phyloP scores from a whole-genome alignment of 345 rosid species.

The Tarenaya hassleriana region DNA sequence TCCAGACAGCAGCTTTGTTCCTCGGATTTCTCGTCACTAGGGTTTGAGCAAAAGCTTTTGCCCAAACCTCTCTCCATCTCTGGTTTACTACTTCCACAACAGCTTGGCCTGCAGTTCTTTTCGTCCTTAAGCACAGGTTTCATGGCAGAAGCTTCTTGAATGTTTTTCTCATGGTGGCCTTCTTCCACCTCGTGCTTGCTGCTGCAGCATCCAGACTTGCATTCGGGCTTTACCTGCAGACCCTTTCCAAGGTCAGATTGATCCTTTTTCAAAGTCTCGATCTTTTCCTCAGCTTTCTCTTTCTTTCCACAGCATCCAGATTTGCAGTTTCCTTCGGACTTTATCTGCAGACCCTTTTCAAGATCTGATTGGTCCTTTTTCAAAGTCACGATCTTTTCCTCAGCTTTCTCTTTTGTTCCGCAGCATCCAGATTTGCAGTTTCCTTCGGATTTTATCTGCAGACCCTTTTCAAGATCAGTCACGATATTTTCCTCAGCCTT shows the following conservation, averaged over 20 bases:
- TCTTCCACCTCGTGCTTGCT: slow-evolving; percentile 12
- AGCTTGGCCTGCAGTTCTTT: slow-evolving; percentile 5
- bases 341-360: slow-evolving; percentile 8
- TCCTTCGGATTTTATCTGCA: slow-evolving; percentile 20
- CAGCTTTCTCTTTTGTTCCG: slow-evolving; percentile 16
- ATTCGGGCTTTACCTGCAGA: slow-evolving; percentile 13
- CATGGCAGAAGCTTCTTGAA: slow-evolving; percentile 21
- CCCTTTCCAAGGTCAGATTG: neutral
- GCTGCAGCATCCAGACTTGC: slow-evolving; percentile 1
- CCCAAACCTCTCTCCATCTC: slow-evolving; percentile 13
- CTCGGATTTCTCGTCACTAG: neutral
- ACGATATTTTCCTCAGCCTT: slow-evolving; percentile 2
- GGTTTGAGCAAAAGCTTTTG: slow-evolving; percentile 20
- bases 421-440: slow-evolving; percentile 26
- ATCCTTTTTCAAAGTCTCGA: too few species aligned
- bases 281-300: slow-evolving; percentile 18
- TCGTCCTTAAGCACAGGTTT: neutral
- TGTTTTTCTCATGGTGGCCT: slow-evolving; percentile 17
- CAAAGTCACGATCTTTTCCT: slow-evolving; percentile 5
- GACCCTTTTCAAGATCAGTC: slow-evolving; percentile 9
- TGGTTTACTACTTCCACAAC: slow-evolving; percentile 14
- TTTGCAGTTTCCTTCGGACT: slow-evolving; percentile 5
- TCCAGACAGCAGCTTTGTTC: slow-evolving; percentile 22
- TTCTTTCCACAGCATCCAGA: slow-evolving; percentile 15
- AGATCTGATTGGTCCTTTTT: slow-evolving; percentile 5